Base-by-base conservation (phyloP, 305 asterid species). In the Nicotiana rustica region DNA sequence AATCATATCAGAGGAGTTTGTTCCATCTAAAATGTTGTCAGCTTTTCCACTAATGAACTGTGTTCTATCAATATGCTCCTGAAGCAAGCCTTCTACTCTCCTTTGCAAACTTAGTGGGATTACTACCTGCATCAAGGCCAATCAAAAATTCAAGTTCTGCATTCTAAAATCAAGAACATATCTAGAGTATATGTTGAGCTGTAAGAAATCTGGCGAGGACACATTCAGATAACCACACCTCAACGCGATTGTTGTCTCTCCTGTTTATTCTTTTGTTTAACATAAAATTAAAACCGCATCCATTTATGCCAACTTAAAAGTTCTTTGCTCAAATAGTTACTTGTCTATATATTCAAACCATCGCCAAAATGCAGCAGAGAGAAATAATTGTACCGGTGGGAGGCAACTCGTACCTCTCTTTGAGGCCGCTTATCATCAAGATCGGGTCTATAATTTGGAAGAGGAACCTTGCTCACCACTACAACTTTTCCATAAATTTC, bases 401-500 rank as follows among this genome's bases (percentile, higher is more conserved):
- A 81, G 57, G 66, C 15, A 78, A 29, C 13, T 68, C 83, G 83
- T 87, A 95, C 99, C 98, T 95, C 99, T 81, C 99, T 90, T 87
- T 94, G 98, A 75, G 99, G 99, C 78, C 99, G 94, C 87, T 95
- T 94, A 88, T 95, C 99, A 88, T 95, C 98, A 88, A 95, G 90
- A 91, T 95, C 99, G 33, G 98, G 98, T 87, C 98, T 88, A 82
- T 95, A 95, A 89, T 94, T 95, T 82, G 99, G 99, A 83, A 94
- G 98, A 83, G 97, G 98, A 83, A 89, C 89, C 92, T 94, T 95
- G 93, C 98, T 95, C 79, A 91, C 97, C 81, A 95, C 98, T 41
- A 94, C 91, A 83, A 92, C 98, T 87, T 95, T 95, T 84, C 98
- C 99, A 81, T 92, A 95, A 35, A 91, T 83, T 86, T 92, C 95